Evolutionary conservation across 2,329 filamentous ascomycete species (phyloP), one percentile per base, ranked within the genome.

Genomic region (Macrophomina phaseolina): DNA sequence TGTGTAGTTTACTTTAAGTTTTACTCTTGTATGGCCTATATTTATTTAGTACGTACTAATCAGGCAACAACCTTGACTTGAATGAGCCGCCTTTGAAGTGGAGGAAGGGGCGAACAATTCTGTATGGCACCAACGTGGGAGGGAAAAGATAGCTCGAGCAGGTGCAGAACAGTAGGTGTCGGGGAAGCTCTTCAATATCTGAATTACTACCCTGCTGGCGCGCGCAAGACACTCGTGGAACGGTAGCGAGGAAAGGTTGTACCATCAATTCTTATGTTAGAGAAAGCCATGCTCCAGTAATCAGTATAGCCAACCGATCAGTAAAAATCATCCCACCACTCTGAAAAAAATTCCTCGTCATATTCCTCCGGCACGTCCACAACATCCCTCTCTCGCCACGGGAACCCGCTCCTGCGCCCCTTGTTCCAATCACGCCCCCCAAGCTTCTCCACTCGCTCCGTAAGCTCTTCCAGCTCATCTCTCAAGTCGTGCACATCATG

Each of bases 281-380:
- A 23, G 23, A 23, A 23, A 23, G 23, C 23, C 16, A 6, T 34
- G 12, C 30, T 6, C 12, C 30, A 34, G 32, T 6, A 36, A 9
- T 32, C 12, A n/a, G 7, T 18, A 12, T 12, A 8, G 36, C 36
- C 7, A 16, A 18, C n/a, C 28, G 9, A 52, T 65, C 40, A 65
- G 8, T 65, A 65, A n/a, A 6, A 48, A 36, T 65, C 62, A 48
- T 65, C 62, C 49, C 49, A 65, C 28, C 49, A 65, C 28, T 65
- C 62, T 11, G 51, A 45, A 28, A 56, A 8, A 38, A 36, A 65
- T 40, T 65, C 62, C 14, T 28, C 45, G 14, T 64, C 49, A 48
- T 56, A 42, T 7, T 55, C 40, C 8, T 64, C 62, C 8, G 62
- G 51, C 28, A 51, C 55, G 34, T 60, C 56, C 1, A 48, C 40